Base-by-base conservation (phyloP, 2,329 filamentous ascomycete species). In the Exophiala sp. region DNA sequence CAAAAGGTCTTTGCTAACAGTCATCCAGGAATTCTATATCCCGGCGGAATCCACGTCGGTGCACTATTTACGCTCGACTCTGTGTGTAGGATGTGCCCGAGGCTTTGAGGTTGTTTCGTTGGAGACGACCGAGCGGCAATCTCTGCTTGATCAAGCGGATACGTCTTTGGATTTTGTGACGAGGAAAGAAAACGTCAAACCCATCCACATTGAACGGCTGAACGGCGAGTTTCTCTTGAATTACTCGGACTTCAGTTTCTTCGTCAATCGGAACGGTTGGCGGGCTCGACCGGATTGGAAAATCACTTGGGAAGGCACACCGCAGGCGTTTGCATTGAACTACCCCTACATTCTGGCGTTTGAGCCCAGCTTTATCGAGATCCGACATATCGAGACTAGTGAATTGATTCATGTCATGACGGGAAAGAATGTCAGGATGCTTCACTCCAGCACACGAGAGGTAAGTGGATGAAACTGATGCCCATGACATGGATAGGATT, bases 231-330 rank as follows among this genome's bases (percentile, higher is more conserved):
- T 98, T 75, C 70, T 98, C 60, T 82, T 98, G 57, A 97, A 96
- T 70, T 98, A 98, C 72, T 93, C 88, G 3, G 93, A 98, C 67
- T 98, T 96, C 70, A 95, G 88, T 10, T 98, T 98, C 80, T 98
- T 97, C 64, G 93, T 98, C 65, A 97, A 98, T 70, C 82, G 93
- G 63, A 97, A 98, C 67, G 93, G 93, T 30, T 98, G 93, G 93
- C 83, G 93, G 56, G 91, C 91, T 46, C 80, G 90, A 63, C 89
- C 90, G 3, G 93, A 98, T 68, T 98, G 93, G 93, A 84, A 86
- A 62, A 95, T 98, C 64, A 86, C 91, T 57, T 98, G 93, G 93
- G 93, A 98, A 72, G 93, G 93, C 49, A 87, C 82, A 38, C 93
- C 93, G 34, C 85, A 88, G 62, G 85, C 83, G 50, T 98, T 98